phyloP scores from a whole-genome alignment of 768 basidiomycete species.

The Boletus reticulatus region DNA sequence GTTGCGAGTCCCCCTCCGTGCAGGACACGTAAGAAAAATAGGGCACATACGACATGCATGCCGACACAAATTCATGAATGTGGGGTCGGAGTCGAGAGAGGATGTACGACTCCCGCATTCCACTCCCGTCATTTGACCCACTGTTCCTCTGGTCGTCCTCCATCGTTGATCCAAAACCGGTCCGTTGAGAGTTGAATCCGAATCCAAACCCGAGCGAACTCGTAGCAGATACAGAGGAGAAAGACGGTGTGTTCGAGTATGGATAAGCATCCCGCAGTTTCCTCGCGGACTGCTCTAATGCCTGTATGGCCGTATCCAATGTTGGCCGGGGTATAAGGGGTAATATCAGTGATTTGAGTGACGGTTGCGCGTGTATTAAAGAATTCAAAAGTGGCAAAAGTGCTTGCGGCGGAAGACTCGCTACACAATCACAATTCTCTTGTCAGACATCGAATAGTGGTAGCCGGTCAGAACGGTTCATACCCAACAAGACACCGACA shows the following conservation, averaged over 20 bases:
- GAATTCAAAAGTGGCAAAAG: slow-evolving; percentile 71
- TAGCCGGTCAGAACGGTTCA: slow-evolving; percentile 23
- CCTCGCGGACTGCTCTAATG: slow-evolving; percentile 63
- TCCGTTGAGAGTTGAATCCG: slow-evolving; percentile 20
- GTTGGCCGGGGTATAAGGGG: slow-evolving; percentile 85
- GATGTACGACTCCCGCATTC: slow-evolving; percentile 83
- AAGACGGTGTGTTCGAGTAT: slow-evolving; percentile 56
- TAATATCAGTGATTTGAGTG: slow-evolving; percentile 67
- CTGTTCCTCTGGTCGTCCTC: slow-evolving; percentile 26
- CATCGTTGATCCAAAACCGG: slow-evolving; percentile 32
- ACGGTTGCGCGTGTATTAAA: slow-evolving; percentile 64
- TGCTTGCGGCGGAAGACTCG: slow-evolving; percentile 76
- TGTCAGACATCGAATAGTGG: slow-evolving; percentile 6
- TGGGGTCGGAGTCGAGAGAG: slow-evolving; percentile 71
- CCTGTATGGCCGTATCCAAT: slow-evolving; percentile 68
- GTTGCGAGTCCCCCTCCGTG: slow-evolving; percentile 18
- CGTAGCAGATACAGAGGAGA: slow-evolving; percentile 29
- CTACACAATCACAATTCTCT: slow-evolving; percentile 38
- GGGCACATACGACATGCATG: slow-evolving; percentile 78
- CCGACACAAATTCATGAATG: slow-evolving; percentile 73
- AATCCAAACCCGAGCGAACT: slow-evolving; percentile 34
- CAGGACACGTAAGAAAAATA: slow-evolving; percentile 69
- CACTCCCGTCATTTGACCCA: slow-evolving; percentile 36
- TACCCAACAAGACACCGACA: slow-evolving; percentile 79
- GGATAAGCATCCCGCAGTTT: slow-evolving; percentile 82